Base-by-base conservation (phyloP, 2,329 filamentous ascomycete species). In the Fusarium luffae region DNA sequence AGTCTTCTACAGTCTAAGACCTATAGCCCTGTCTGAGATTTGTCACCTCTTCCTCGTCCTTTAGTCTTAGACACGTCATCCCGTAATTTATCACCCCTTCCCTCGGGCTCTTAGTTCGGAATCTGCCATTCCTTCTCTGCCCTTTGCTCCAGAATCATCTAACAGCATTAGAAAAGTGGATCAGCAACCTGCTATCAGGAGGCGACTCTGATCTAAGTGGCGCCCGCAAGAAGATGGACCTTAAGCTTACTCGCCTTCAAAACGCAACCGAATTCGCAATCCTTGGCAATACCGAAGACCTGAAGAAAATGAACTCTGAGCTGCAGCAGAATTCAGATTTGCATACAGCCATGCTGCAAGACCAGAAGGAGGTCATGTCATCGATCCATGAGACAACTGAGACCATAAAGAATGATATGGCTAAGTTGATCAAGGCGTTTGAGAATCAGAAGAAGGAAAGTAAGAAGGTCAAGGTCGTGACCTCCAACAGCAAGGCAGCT, bases 201-300 rank as follows among this genome's bases (percentile, higher is more conserved):
- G 73, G 77, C 4, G 78, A 79, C 19, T 60, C 67, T 3, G 77
- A 79, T 7, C 75, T 80, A 4, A 69, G 74, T 2, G 73, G 68
- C 13, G 78, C 78, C 10, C 70, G 77, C 4, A 73, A 72, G 16
- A 66, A 62, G 2, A 75, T 80, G 75, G 72, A 78, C 41, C 67
- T 68, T 21, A 68, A 66, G 3, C 56, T 80, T 1, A 47, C 68
- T 0, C 68, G 70, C n/a, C 73, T 80, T 0, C 75, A 78, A 40
- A 71, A 75, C 12, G 77, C 79, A 0, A 79, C 78, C 1, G 75
- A 79, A 41, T 76, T 78, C 40, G 77, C 78, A 5, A 80, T 78
- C 23, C 68, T 79, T 0, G 76, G 73, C 0, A 78, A 79, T 48
- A 79, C 76, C 0, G 76, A 79, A 44, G 78, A 79, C 19, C 59